Base-by-base conservation (phyloP, 345 rosid species). In the Boechera retrofracta region DNA sequence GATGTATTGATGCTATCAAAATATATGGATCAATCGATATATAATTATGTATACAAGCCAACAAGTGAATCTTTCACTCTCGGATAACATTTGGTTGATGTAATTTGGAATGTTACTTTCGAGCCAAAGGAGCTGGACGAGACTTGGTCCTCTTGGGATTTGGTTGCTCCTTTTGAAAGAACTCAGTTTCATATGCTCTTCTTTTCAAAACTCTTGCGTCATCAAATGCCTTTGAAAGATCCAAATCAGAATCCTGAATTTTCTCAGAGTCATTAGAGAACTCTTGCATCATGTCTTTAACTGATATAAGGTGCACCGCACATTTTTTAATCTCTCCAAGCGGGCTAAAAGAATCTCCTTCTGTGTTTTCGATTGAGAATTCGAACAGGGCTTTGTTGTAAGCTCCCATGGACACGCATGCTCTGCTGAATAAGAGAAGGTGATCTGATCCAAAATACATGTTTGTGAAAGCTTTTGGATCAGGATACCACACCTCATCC, bases 401-500 rank as follows among this genome's bases (percentile, higher is more conserved):
- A 39, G 56, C 54, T 57, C 29, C 72, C 67, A 57, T 48, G 66
- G 73, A 65, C 67, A 15, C 65, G 73, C 81, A 71, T 15, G 7
- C 31, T 65, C 77, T 72, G 61, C 77, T 78, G 64, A 78, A 78
- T 67, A 72, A 72, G 24, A 78, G 81, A 26, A 78, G 77, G 36
- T 78, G 81, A 32, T 78, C 81, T 58, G 77, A 36, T 31, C 18
- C 73, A 58, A 72, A 57, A 51, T 16, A 29, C 77, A 72, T 64
- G 62, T 71, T 12, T 42, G 24, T 33, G 61, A 72, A 78, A 47
- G 72, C 73, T 39, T 72, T 33, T 72, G 73, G 81, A 66, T 78
- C 68, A 59, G 73, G 69, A 78, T 72, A 78, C 81, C 81, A 78
- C 38, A 71, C 7, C 63, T 78, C 81, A 59, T 72, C 77, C 81